Evolutionary conservation across 805 yeast genomes (phyloP).

Genomic region (Kodamaea restingae): DNA sequence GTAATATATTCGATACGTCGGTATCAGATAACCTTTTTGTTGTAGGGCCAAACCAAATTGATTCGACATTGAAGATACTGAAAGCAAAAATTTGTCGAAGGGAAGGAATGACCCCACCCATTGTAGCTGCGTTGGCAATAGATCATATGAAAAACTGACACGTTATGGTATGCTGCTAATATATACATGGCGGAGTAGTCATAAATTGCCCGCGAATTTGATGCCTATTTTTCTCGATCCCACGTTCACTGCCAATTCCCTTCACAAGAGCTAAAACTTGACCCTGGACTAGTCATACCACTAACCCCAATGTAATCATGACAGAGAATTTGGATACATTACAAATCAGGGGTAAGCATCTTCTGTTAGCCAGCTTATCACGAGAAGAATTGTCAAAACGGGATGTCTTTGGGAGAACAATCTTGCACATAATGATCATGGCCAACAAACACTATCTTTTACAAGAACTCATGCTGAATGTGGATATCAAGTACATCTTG

Average conservation of each 20-base stretch:
- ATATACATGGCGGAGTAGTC: too few relatives aligned
- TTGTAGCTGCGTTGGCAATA: too few relatives aligned
- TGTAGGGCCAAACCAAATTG: too few relatives aligned
- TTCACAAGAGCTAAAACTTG: neutral
- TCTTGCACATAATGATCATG: conserved; percentile 54
- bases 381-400: conserved; percentile 41
- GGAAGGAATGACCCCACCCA: too few relatives aligned
- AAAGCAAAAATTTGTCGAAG: too few relatives aligned
- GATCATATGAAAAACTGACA: too few relatives aligned
- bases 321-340: neutral
- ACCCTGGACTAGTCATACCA: neutral
- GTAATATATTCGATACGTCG: neutral
- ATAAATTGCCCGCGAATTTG: too few relatives aligned
- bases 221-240: neutral
- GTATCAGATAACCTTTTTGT: too few relatives aligned
- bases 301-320: conserved; percentile 1
- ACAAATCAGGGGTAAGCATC: neutral
- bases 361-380: conserved; percentile 19
- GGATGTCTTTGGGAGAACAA: conserved; percentile 69
- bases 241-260: conserved; percentile 1
- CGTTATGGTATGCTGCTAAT: too few relatives aligned
- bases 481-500: conserved; percentile 40
- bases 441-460: conserved; percentile 47
- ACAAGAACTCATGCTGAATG: conserved; percentile 43
- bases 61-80: too few relatives aligned